A percentile compares a stretch with the other conserved stretches of the same genome.
Evolutionary conservation across 2,329 filamentous ascomycete species (phyloP).

Genomic region (Samsoniella hepiali): DNA sequence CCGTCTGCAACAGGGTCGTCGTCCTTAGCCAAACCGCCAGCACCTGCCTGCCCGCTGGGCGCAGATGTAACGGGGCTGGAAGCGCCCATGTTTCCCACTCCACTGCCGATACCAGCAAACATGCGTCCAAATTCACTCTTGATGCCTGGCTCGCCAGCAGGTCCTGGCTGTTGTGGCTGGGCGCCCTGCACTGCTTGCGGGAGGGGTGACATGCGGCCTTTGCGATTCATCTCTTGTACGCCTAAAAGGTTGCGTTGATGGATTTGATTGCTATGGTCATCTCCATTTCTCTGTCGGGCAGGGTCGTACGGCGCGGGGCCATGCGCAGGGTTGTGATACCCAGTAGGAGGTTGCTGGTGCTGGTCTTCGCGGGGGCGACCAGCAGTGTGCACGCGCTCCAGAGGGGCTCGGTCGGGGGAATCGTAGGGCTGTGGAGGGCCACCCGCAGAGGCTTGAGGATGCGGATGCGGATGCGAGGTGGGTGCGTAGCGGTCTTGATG

Average conservation of each 20-base stretch:
- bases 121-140: constrained; percentile 94
- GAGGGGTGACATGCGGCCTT: constrained; percentile 79
- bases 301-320: constrained; percentile 31
- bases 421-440: constrained; percentile 40
- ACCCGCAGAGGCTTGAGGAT: constrained; percentile 25
- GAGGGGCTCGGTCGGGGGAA: constrained; percentile 49
- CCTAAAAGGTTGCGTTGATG: constrained; percentile 68
- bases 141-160: constrained; percentile 79
- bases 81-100: constrained; percentile 48
- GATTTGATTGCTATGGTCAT: constrained; percentile 54
- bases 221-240: constrained; percentile 76
- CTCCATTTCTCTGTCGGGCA: constrained; percentile 38
- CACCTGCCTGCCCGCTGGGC: constrained; percentile 44
- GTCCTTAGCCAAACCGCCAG: constrained; percentile 49
- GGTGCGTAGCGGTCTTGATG: constrained; percentile 34
- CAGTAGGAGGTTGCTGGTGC: constrained; percentile 39
- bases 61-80: constrained; percentile 48
- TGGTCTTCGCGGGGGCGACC: constrained; percentile 27
- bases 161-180: constrained; percentile 74
- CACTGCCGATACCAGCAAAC: constrained; percentile 82
- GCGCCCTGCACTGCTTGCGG: constrained; percentile 93
- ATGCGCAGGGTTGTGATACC: constrained; percentile 39
- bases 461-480: constrained; percentile 31
- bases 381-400: constrained; percentile 34
- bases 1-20: constrained; percentile 44